A percentile compares a stretch with the other conserved stretches of the same genome.
phyloP scores from a whole-genome alignment of 768 basidiomycete genomes.

The Termitomyces sp. region DNA sequence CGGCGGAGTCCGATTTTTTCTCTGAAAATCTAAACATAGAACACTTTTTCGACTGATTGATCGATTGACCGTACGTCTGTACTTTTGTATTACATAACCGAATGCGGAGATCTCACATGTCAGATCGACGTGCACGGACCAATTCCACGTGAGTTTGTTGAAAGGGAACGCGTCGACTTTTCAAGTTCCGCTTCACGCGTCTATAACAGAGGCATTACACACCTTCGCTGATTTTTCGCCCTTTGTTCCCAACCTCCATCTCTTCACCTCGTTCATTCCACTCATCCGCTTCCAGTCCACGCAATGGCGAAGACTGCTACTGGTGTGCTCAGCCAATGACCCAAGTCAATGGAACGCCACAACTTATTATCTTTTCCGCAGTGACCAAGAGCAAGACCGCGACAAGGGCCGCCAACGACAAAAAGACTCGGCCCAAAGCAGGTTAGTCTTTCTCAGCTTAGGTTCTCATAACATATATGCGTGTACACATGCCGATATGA shows the following conservation, averaged over 20 bases:
- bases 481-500: background rate
- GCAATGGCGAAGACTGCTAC: constrained; percentile 48
- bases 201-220: constrained; percentile 12
- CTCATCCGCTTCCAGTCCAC: constrained; percentile 1
- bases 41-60: constrained; percentile 4
- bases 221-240: constrained; percentile 2
- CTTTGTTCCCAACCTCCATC: constrained; percentile 7
- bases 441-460: constrained; percentile 17
- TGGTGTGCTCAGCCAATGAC: constrained; percentile 24
- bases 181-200: constrained; percentile 13
- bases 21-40: background rate
- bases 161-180: constrained; percentile 9
- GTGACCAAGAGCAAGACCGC: constrained; percentile 51
- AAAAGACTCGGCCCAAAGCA: constrained; percentile 27
- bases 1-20: constrained; percentile 11
- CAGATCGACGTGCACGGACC: background rate
- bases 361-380: constrained; percentile 14
- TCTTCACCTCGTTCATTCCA: constrained; percentile 13
- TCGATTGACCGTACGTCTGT: background rate
- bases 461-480: constrained; percentile 4
- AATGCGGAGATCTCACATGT: constrained; percentile 1
- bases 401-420: constrained; percentile 46
- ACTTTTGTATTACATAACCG: background rate
- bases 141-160: constrained; percentile 16
- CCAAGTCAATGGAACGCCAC: background rate